Evolutionary conservation across 2,329 filamentous ascomycete genomes (phyloP), one percentile per base, ranked within the genome.

Genomic region (Curvularia lunata): DNA sequence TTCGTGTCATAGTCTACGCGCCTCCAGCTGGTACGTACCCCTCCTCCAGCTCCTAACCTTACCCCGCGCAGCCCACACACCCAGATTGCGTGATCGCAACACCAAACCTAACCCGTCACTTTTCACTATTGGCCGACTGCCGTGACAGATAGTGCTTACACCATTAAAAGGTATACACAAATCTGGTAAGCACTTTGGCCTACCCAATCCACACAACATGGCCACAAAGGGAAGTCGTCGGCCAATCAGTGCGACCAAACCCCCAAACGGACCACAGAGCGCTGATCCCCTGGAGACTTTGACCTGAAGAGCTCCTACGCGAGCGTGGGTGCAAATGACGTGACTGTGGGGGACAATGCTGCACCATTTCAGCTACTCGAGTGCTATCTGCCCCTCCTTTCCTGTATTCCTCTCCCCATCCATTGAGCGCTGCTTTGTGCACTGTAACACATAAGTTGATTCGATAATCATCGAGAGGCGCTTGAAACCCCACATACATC

Each of bases 301-400:
- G 16, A 27, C 12, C 8, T n/a, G 41, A 27, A 43, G 6, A 8
- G 13, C 6, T 10, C 16, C 19, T 21, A 45, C 49, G 28, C 41
- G 28, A 52, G 49, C 42, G 42, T 37, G 37, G 54, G 49, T 13
- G 25, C 9, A 34, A 25, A 57, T 57, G 54, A 53, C 54, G 43
- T 57, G 54, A 57, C 49, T n/a, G 42, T 25, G 46, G 27, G 42
- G 48, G 48, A 52, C 34, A 19, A 30, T 40, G 28, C 19, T 32
- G 5, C 18, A 43, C 25, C 40, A 37, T 40, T 23, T 55, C 16
- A 25, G 7, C 10, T 18, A 13, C 23, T 52, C 34, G 16, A 2
- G 4, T 9, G 19, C 18, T 34, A 13, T 19, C 13, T 56, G 41
- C 48, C 48, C 27, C 48, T 47, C 54, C 40, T 57, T 9, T n/a